Evolutionary conservation across 2,329 filamentous ascomycete genomes (phyloP).

Genomic region (Dothideomycetes sp.): DNA sequence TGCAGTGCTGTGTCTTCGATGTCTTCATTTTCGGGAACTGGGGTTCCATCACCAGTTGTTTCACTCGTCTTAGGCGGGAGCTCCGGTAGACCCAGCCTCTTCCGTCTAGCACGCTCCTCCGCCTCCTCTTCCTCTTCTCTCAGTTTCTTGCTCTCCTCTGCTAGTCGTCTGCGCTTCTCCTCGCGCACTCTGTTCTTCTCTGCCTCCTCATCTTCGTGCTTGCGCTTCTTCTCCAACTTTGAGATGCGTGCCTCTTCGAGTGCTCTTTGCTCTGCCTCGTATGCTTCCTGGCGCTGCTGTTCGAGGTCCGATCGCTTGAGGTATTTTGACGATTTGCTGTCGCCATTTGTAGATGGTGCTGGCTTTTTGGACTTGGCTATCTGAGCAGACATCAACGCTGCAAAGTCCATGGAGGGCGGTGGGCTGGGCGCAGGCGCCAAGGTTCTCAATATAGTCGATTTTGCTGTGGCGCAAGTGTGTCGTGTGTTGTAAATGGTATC

Average conservation of each 20-base stretch:
- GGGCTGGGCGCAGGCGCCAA: background rate
- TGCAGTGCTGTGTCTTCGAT: slow-evolving; percentile 61
- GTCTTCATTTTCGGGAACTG: slow-evolving; percentile 34
- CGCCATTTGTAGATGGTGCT: slow-evolving; percentile 20
- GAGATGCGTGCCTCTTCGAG: slow-evolving; percentile 61
- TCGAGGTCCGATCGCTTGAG: slow-evolving; percentile 78
- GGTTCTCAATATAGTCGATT: background rate
- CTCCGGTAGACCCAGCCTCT: slow-evolving; percentile 70
- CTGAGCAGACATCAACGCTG: slow-evolving; percentile 82
- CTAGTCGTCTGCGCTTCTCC: slow-evolving; percentile 70
- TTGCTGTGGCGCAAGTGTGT: too few relatives aligned
- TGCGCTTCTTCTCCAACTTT: slow-evolving; percentile 67
- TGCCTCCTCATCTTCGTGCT: slow-evolving; percentile 75
- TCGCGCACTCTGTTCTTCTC: slow-evolving; percentile 59
- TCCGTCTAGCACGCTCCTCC: slow-evolving; percentile 62
- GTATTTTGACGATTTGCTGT: slow-evolving; percentile 55
- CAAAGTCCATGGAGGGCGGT: slow-evolving; percentile 71
- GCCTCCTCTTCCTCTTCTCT: slow-evolving; percentile 63
- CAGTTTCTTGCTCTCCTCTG: slow-evolving; percentile 62
- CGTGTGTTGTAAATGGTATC: too few relatives aligned
- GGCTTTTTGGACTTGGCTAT: slow-evolving; percentile 66
- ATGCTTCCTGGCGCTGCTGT: slow-evolving; percentile 66
- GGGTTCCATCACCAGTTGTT: slow-evolving; percentile 20
- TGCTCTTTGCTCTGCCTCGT: slow-evolving; percentile 68
- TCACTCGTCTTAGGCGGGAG: slow-evolving; percentile 41